Evolutionary conservation across 169 alveolate species (phyloP), one percentile per base, ranked within the genome.

Genomic region (Cryptosporidium muris): DNA sequence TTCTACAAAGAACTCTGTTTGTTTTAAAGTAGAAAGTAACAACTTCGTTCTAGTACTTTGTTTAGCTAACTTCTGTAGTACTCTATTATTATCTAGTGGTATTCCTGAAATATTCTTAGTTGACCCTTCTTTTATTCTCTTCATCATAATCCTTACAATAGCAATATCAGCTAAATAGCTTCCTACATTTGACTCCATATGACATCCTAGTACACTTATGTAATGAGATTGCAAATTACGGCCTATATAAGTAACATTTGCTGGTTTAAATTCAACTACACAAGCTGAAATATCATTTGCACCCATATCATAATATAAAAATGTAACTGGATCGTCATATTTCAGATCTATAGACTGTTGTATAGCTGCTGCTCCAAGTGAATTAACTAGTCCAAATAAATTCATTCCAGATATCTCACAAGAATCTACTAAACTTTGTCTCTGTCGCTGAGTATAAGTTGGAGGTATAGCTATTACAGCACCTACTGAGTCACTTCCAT

Each of bases 291-390:
- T 58, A 48, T 74, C 63, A 45, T 74, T 74, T 43, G 68, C 67
- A 14, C 85, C 85, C 85, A 74, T 74, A 38, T 74, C 85, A 58
- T 74, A 74, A 34, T 74, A 74, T 2, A 74, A 47, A 2, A 67
- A 56, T 2, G 80, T 81, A n/a, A 90, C 81, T 3, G n/a, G 49
- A 2, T 60, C 68, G 40, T 48, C 58, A 43, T 68, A 89, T 43
- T 63, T 67, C 11, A 88, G 49, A 45, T 91, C 92, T 38, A 89
- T 89, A 34, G 92, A 91, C 48, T 82, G 88, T 74, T 81, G 88
- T 4, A 82, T 58, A 2, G 91, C 92, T 14, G 94, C 94, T 16
- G 92, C 94, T 37, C 89, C 88, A 47, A 82, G 81, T 54, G 90
- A 91, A 64, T 91, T 81, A n/a, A 88, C 64, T 34, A 91, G 48